phyloP scores from a whole-genome alignment of 331 rosid species.

The Rhamnella rubrinervis region DNA sequence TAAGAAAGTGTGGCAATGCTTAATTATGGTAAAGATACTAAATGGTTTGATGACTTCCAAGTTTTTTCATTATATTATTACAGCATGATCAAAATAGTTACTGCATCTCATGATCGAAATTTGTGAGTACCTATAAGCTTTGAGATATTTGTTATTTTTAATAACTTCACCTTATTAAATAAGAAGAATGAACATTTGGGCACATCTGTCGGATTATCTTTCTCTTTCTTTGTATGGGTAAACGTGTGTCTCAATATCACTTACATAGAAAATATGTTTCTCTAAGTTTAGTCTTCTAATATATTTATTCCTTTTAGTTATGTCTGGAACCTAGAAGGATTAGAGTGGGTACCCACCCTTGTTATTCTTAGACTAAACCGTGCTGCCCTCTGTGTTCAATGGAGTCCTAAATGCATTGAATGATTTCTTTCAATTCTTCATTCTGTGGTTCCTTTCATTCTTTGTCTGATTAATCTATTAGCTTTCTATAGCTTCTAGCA shows the following conservation, averaged over 20 bases:
- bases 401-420: conserved; percentile 92
- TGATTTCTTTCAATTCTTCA: conserved; percentile 2
- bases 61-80: conserved; percentile 20
- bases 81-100: conserved; percentile 99
- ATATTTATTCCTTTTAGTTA: conserved; percentile 46
- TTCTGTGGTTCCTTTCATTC: not conserved
- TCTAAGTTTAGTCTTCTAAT: not conserved
- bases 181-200: not conserved
- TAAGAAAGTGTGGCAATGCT: not conserved
- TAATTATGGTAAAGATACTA: conserved; percentile 17
- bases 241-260: too few species aligned
- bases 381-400: conserved; percentile 93
- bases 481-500: not conserved
- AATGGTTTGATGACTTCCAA: conserved; percentile 17
- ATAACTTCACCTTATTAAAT: not conserved
- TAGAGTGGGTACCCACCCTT: conserved; percentile 94
- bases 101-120: conserved; percentile 93
- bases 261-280: not conserved
- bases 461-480: not conserved
- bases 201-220: not conserved
- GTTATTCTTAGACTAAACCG: conserved; percentile 91
- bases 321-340: conserved; percentile 93
- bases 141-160: conserved; percentile 21
- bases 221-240: not conserved
- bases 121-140: conserved; percentile 66